Conservation (phyloP, 2,329 filamentous ascomycete species). For the Nemania sp. region DNA sequence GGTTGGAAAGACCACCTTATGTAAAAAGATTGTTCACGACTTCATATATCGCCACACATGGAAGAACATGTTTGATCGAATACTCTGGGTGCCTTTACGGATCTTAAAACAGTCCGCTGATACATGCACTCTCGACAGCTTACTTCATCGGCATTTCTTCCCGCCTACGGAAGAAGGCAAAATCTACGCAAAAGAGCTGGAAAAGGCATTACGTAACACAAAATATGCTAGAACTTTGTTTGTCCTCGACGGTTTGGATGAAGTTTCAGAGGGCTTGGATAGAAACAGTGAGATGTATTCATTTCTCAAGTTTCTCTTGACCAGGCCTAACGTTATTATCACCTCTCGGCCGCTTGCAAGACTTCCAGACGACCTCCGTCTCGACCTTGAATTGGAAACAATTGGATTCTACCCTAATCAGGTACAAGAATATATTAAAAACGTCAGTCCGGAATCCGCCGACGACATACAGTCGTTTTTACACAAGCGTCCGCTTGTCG, state of each 20-base stretch:
- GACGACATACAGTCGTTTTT: constrained; percentile 52
- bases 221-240: constrained; percentile 45
- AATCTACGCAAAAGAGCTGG: not conserved
- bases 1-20: constrained; percentile 26
- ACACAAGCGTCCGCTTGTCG: constrained; percentile 48
- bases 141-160: constrained; percentile 13
- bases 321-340: constrained; percentile 54
- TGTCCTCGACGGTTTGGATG: constrained; percentile 59
- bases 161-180: constrained; percentile 41
- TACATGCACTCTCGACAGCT: not conserved
- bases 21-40: constrained; percentile 28
- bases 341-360: constrained; percentile 53
- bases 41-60: constrained; percentile 11
- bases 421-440: constrained; percentile 49
- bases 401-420: constrained; percentile 55
- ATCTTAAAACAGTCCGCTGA: not conserved
- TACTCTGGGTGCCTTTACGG: constrained; percentile 18
- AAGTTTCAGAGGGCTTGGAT: constrained; percentile 46
- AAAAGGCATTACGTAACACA: not conserved
- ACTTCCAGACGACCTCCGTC: constrained; percentile 7
- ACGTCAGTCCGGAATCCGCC: constrained; percentile 10
- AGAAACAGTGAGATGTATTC: not conserved
- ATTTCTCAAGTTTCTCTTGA: constrained; percentile 16
- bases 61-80: constrained; percentile 8
- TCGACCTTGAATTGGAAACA: constrained; percentile 55